Conservation (phyloP, 371 early-diverging fungal genomes). For the Dichotomocladium elegans region DNA sequence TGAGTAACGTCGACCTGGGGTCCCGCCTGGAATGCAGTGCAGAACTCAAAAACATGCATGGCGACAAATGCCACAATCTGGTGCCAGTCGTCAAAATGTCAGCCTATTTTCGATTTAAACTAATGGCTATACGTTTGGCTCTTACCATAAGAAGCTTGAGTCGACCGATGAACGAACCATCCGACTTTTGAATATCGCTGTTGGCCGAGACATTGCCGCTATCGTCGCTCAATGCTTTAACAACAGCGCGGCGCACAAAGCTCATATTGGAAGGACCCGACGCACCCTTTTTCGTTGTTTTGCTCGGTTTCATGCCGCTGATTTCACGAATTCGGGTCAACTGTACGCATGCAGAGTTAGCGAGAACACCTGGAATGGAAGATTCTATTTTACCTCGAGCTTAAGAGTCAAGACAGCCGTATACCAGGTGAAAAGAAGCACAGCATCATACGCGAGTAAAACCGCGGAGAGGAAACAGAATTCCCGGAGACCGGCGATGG, state of each 20-base stretch:
- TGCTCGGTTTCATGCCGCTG: not conserved
- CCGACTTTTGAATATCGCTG: conserved; percentile 34
- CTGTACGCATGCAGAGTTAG: not conserved
- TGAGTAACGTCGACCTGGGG: conserved; percentile 43
- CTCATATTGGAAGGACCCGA: conserved; percentile 30
- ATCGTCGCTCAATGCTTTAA: conserved; percentile 44
- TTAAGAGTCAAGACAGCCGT: conserved; percentile 81
- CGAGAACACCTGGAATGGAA: not conserved
- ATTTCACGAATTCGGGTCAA: conserved; percentile 18
- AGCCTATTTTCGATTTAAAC: too few relatives aligned
- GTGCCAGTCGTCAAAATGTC: not conserved
- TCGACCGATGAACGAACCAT: conserved; percentile 45
- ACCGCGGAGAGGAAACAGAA: conserved; percentile 77
- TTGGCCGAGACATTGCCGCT: not conserved
- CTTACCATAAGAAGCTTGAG: conserved; percentile 44
- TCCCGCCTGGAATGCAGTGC: conserved; percentile 53
- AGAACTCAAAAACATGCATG: conserved; percentile 72
- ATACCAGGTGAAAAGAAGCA: conserved; percentile 81
- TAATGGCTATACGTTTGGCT: too few relatives aligned
- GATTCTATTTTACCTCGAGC: conserved; percentile 57
- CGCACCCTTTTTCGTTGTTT: conserved; percentile 15
- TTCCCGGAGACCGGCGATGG: conserved; percentile 68
- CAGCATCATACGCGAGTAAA: conserved; percentile 72
- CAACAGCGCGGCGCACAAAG: conserved; percentile 41
- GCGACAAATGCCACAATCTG: conserved; percentile 59